A percentile compares a stretch with the other conserved stretches of the same genome.
phyloP scores from a whole-genome alignment of 1,139 yeast species.

The Suhomyces kunorum region DNA sequence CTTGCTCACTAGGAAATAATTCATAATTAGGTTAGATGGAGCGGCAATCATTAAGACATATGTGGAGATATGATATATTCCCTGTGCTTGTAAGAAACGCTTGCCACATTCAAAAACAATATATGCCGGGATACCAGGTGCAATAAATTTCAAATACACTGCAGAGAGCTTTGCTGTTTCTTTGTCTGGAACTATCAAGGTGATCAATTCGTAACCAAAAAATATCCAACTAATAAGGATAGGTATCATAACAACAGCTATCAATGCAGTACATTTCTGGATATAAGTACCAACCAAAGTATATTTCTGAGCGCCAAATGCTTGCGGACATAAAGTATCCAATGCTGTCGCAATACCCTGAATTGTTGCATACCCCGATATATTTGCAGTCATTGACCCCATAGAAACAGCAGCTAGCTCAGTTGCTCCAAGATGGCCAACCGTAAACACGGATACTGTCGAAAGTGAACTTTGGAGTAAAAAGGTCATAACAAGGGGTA shows the following conservation, averaged over 20 bases:
- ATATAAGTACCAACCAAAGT: conserved; percentile 54
- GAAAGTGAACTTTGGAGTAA: conserved; percentile 56
- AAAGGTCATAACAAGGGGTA: conserved; percentile 57
- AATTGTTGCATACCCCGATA: conserved; percentile 59
- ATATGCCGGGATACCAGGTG: conserved; percentile 60
- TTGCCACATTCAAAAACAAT: conserved; percentile 56
- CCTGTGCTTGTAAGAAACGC: conserved; percentile 55
- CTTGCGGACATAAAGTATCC: conserved; percentile 79
- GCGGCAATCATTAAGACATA: conserved; percentile 53
- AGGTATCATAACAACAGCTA: conserved; percentile 49
- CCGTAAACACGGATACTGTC: conserved; percentile 58
- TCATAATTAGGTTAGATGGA: conserved; percentile 55
- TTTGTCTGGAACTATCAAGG: conserved; percentile 44
- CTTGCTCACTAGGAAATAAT: conserved; percentile 43
- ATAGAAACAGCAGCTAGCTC: conserved; percentile 62
- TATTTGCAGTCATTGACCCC: conserved; percentile 65
- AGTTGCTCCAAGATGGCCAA: conserved; percentile 59
- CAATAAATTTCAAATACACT: conserved; percentile 48
- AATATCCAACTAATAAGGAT: conserved; percentile 53
- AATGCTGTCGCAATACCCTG: conserved; percentile 74
- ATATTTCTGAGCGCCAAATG: conserved; percentile 57
- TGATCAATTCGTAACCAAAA: conserved; percentile 42
- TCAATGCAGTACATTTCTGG: conserved; percentile 57
- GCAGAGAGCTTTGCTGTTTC: conserved; percentile 56
- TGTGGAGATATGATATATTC: conserved; percentile 54